These are phyloP conservation scores for Kernera saxatilis DNA, from an alignment of 345 rosid genomes.

Conservation along the genomic window DNA sequence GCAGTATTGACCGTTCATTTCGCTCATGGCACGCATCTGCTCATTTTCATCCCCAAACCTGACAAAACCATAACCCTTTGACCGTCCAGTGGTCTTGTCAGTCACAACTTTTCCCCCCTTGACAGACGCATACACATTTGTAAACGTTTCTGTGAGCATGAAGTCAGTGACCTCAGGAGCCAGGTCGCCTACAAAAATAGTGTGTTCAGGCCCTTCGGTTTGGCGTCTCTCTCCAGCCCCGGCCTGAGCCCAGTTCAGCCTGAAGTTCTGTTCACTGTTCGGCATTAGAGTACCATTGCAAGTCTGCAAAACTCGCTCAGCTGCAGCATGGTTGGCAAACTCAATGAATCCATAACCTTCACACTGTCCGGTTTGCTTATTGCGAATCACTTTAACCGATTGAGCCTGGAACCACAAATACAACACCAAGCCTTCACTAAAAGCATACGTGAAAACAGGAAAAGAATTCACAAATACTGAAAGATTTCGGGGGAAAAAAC, in stretches of 20 bases:
- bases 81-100: slow-evolving; percentile 81
- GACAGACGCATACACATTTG: slow-evolving; percentile 50
- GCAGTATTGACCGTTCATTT: slow-evolving; percentile 90
- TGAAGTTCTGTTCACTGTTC: slow-evolving; percentile 58
- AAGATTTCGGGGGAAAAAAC: too few species aligned
- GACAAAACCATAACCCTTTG: slow-evolving; percentile 97
- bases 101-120: slow-evolving; percentile 92
- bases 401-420: slow-evolving; percentile 32
- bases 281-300: slow-evolving; percentile 82
- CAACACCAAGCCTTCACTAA: not conserved
- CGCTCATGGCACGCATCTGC: slow-evolving; percentile 80
- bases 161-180: slow-evolving; percentile 85
- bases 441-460: too few species aligned
- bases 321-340: slow-evolving; percentile 58
- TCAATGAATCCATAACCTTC: slow-evolving; percentile 95
- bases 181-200: slow-evolving; percentile 87
- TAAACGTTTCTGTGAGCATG: slow-evolving; percentile 67
- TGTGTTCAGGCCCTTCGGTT: slow-evolving; percentile 69
- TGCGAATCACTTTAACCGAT: slow-evolving; percentile 83
- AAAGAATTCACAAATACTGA: too few species aligned
- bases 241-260: slow-evolving; percentile 87
- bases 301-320: slow-evolving; percentile 73
- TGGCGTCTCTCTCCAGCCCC: slow-evolving; percentile 91
- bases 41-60: slow-evolving; percentile 82
- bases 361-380: slow-evolving; percentile 51